phyloP scores from a whole-genome alignment of 345 rosid genomes.

The Nasturtium officinale region DNA sequence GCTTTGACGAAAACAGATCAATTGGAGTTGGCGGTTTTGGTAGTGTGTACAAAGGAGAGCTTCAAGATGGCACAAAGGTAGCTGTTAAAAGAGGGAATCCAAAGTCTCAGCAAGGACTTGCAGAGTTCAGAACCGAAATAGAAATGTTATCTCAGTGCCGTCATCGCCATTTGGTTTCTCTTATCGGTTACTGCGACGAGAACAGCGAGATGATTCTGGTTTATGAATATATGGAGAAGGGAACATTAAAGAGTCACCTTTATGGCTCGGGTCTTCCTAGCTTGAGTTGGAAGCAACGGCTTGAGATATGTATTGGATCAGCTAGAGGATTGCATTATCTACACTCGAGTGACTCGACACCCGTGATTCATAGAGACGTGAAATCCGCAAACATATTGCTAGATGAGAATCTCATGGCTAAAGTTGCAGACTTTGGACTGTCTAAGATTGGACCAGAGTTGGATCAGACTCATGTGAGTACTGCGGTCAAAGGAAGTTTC shows the following conservation, averaged over 20 bases:
- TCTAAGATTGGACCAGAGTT: conserved; percentile 97
- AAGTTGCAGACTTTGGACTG: conserved; percentile 98
- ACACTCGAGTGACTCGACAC: conserved; percentile 70
- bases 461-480: conserved; percentile 95
- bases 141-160: conserved; percentile 83
- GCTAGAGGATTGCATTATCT: conserved; percentile 79
- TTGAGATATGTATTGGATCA: conserved; percentile 71
- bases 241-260: conserved; percentile 69
- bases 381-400: conserved; percentile 90
- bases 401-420: conserved; percentile 63
- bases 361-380: conserved; percentile 75
- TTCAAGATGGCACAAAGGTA: conserved; percentile 61
- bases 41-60: conserved; percentile 69
- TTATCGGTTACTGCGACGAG: conserved; percentile 84
- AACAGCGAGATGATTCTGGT: conserved; percentile 75
- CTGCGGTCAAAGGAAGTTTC: conserved; percentile 95
- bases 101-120: conserved; percentile 74
- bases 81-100: conserved; percentile 82
- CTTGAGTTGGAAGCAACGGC: conserved; percentile 68
- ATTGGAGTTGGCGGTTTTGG: conserved; percentile 87
- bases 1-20: conserved; percentile 66
- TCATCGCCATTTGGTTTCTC: conserved; percentile 77
- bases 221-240: conserved; percentile 81
- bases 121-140: conserved; percentile 78
- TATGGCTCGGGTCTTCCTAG: conserved; percentile 63